A percentile compares a stretch with the other conserved stretches of the same genome.
These are phyloP conservation scores for Acanthamoeba culbertsoni DNA, from an alignment of 208 protist species.

Conservation along the genomic window DNA sequence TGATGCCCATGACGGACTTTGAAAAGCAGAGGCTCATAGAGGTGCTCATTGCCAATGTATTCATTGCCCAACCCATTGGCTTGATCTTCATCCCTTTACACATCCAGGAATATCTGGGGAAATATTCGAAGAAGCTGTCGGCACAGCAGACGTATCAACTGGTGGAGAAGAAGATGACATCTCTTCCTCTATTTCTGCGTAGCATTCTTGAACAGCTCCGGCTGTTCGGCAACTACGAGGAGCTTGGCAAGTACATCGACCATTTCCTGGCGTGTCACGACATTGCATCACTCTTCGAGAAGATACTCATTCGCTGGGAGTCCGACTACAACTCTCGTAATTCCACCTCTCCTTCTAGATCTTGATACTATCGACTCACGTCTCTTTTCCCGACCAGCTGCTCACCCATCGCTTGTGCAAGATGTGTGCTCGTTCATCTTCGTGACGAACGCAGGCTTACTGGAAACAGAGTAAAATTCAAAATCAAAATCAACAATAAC, in stretches of 20 bases:
- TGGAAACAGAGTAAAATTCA: constrained; percentile 35
- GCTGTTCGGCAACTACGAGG: constrained; percentile 43
- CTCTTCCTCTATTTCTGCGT: constrained; percentile 19
- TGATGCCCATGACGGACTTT: neutral
- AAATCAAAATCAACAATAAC: too few species aligned
- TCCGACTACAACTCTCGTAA: neutral
- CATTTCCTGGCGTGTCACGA: neutral
- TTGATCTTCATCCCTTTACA: neutral
- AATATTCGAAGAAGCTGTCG: constrained; percentile 29
- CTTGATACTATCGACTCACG: neutral
- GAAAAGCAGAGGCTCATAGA: constrained; percentile 33
- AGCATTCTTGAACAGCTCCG: constrained; percentile 53
- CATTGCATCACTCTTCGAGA: constrained; percentile 35
- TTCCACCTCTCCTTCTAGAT: neutral
- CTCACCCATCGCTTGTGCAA: neutral
- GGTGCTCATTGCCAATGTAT: too few species aligned
- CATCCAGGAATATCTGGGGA: neutral
- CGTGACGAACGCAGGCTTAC: neutral
- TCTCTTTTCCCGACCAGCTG: neutral
- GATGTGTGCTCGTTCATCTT: neutral
- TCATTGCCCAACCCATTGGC: neutral
- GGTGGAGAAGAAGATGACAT: neutral
- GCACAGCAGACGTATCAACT: neutral
- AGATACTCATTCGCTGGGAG: constrained; percentile 13
- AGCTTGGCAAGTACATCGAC: constrained; percentile 50